Percentiles rank a stretch among this genome's conserved stretches.
These are phyloP conservation scores for Tranzscheliella williamsii DNA, from an alignment of 1,284 basidiomycete genomes.

Conservation along the genomic window DNA sequence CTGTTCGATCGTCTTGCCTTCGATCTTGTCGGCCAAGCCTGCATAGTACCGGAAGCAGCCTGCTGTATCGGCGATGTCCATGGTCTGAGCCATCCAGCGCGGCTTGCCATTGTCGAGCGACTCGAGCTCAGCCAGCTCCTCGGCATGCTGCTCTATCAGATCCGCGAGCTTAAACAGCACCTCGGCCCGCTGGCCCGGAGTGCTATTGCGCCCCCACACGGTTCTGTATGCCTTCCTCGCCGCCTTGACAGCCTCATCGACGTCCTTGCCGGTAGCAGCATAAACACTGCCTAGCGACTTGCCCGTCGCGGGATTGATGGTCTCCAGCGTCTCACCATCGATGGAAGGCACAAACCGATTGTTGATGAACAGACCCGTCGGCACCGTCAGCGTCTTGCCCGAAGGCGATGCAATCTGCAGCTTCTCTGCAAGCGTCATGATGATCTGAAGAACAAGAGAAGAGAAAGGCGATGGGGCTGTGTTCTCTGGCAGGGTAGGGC, in stretches of 20 bases:
- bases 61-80: conserved; percentile 73
- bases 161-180: conserved; percentile 71
- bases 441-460: background rate
- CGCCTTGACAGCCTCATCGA: conserved; percentile 47
- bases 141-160: conserved; percentile 72
- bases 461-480: conserved; percentile 1
- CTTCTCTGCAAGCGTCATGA: conserved; percentile 18
- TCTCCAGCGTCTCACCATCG: conserved; percentile 44
- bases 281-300: conserved; percentile 37
- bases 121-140: conserved; percentile 66
- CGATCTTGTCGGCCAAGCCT: conserved; percentile 72
- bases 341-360: conserved; percentile 36
- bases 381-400: conserved; percentile 36
- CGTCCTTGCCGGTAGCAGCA: conserved; percentile 38
- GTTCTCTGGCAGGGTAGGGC: no score
- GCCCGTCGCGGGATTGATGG: conserved; percentile 47
- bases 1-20: conserved; percentile 75
- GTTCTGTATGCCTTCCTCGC: conserved; percentile 42
- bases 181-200: conserved; percentile 66
- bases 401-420: conserved; percentile 56
- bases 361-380: conserved; percentile 51
- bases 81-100: conserved; percentile 68
- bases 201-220: conserved; percentile 34
- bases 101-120: conserved; percentile 77
- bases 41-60: conserved; percentile 70